Base-by-base conservation (phyloP, 140 eudicot genomes). In the Bidens hawaiensis region DNA sequence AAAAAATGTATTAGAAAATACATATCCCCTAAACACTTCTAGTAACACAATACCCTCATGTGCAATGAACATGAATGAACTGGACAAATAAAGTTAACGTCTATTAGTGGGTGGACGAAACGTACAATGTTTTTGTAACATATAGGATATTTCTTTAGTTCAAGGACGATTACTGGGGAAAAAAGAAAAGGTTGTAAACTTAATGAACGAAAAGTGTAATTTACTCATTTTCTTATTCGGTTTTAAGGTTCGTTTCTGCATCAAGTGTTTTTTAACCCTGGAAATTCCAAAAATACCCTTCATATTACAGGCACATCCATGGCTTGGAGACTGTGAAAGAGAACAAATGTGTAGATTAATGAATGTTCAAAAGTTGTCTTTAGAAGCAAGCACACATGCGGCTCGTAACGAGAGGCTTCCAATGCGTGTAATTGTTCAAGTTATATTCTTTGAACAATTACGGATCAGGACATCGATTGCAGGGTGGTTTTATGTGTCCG, bases 351-450 rank as follows among this genome's bases (percentile, higher is more conserved):
- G 96, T 57, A 76, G 85, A 58, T 76, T 87, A 9, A 91, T 84
- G 98, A 91, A 85, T 64, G 81, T 84, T 64, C 91, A 91, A 23
- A 91, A 91, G 65, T 83, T 91, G 11, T 87, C 98, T 6, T 9
- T 84, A 13, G 98, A 90, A 34, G 98, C 89, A 0, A 78, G 91
- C 76, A 82, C 95, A 0, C 98, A 87, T 5, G 98, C 98, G 21
- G 94, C 96, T 0, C 88, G 81, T 38, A 87, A 90, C 4, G 98
- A 87, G 79, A 80, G 96, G 75, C 81, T 87, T 0, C 98, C 98
- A 14, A 82, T 87, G 4, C 84, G 96, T 13, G 90, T 84, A 7
- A 81, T 87, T 2, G 98, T 84, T 16, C 96, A 87, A 77, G 94
- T 90, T n/a, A 75, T 87, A 4, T 90, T 90, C 80, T 90, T 87